Evolutionary conservation across 164 flowering plant species (phyloP).

Genomic region (Stephania yunnanensis): DNA sequence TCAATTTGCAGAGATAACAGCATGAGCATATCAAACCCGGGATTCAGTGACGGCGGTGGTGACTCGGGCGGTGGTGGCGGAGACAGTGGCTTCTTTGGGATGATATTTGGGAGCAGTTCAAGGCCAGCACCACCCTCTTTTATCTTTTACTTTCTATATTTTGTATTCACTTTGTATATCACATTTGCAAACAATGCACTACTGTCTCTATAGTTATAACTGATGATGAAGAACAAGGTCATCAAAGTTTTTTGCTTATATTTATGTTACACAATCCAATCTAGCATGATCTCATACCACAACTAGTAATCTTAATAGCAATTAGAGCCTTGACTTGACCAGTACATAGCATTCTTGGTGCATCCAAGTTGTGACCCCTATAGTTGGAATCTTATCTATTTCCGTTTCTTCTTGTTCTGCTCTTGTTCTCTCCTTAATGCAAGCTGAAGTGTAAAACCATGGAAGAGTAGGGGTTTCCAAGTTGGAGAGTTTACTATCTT

Average conservation of each 20-base stretch:
- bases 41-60: constrained; percentile 27
- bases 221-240: background rate
- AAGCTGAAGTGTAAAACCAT: background rate
- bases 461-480: background rate
- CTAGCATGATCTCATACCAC: background rate
- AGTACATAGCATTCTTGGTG: too few species aligned
- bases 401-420: background rate
- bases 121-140: constrained; percentile 13
- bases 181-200: background rate
- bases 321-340: too few species aligned
- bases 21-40: constrained; percentile 23
- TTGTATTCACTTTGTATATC: constrained; percentile 8
- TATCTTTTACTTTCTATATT: background rate
- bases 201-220: background rate
- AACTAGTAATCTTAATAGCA: background rate
- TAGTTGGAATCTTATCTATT: background rate
- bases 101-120: constrained; percentile 41
- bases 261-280: background rate
- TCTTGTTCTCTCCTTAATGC: background rate
- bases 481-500: background rate
- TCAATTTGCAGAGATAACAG: constrained; percentile 26
- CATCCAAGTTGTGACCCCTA: too few species aligned
- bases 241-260: background rate
- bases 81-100: constrained; percentile 34
- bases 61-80: constrained; percentile 10